phyloP scores from a whole-genome alignment of 768 basidiomycete genomes.

The Pleurotus tuoliensis region DNA sequence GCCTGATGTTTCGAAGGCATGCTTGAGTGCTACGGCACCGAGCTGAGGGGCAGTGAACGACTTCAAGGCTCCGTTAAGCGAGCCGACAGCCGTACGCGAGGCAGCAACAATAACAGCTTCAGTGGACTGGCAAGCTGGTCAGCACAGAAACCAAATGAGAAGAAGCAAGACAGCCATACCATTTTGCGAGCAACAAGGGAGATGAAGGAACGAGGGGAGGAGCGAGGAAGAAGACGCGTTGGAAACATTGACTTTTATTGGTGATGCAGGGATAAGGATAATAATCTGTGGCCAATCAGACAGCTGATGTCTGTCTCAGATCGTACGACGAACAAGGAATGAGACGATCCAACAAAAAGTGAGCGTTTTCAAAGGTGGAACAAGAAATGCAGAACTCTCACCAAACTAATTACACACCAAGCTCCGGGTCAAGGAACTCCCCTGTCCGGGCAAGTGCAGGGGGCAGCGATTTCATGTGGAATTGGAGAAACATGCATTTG shows the following conservation, averaged over 20 bases:
- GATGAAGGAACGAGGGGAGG: conserved; percentile 32
- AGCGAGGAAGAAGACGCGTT: conserved; percentile 34
- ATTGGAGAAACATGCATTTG: neutral
- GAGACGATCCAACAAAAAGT: conserved; percentile 1
- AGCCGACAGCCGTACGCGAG: conserved; percentile 90
- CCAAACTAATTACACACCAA: conserved; percentile 7
- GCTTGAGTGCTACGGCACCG: conserved; percentile 84
- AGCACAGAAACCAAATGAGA: neutral
- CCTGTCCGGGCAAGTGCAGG: neutral
- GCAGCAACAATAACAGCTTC: conserved; percentile 94
- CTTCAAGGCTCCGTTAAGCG: conserved; percentile 88
- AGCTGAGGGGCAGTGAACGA: conserved; percentile 88
- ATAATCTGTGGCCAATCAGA: conserved; percentile 16
- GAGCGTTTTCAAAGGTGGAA: no score
- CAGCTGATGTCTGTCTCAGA: conserved; percentile 21
- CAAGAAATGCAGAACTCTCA: no score
- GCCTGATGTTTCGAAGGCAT: conserved; percentile 77
- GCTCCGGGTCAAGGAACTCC: conserved; percentile 17
- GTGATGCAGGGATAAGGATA: conserved; percentile 13
- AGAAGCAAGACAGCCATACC: conserved; percentile 30
- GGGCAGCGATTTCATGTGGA: neutral
- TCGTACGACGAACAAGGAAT: conserved; percentile 35
- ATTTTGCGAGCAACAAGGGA: conserved; percentile 45
- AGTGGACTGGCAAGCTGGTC: conserved; percentile 26
- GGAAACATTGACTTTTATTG: conserved; percentile 40